A percentile compares a stretch with the other conserved stretches of the same genome.
phyloP scores from a whole-genome alignment of 163 green algal species.

The Scenedesmus sp. region DNA sequence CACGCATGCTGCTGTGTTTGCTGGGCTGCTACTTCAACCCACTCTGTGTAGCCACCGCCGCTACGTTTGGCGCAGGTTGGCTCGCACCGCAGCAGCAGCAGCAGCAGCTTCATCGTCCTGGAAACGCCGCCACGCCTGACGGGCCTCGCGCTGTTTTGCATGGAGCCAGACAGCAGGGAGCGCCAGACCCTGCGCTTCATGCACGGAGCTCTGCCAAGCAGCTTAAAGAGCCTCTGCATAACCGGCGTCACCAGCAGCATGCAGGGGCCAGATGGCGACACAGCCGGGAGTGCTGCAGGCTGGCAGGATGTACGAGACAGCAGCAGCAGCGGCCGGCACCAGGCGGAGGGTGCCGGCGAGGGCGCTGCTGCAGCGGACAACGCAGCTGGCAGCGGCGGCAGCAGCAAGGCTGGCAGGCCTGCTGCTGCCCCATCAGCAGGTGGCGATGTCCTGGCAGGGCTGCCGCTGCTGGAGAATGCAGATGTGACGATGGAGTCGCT shows the following conservation, averaged over 20 bases:
- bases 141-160: not conserved
- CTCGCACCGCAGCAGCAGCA: not conserved
- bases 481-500: not conserved
- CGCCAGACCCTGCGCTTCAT: not conserved
- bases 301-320: not conserved
- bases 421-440: not conserved
- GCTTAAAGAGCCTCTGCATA: not conserved
- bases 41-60: no score
- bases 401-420: no score
- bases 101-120: not conserved
- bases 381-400: no score
- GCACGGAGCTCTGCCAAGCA: not conserved
- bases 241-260: not conserved
- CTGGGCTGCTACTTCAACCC: no score
- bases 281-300: not conserved
- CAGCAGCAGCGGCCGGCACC: slow-evolving; percentile 2
- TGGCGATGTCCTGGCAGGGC: not conserved
- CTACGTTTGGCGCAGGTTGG: no score
- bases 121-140: not conserved
- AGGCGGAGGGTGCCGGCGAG: not conserved
- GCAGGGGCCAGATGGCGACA: not conserved
- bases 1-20: no score
- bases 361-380: not conserved
- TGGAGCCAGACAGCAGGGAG: not conserved
- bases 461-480: not conserved